Conservation (phyloP, 306 rosid species). For the Prunus salicina region DNA sequence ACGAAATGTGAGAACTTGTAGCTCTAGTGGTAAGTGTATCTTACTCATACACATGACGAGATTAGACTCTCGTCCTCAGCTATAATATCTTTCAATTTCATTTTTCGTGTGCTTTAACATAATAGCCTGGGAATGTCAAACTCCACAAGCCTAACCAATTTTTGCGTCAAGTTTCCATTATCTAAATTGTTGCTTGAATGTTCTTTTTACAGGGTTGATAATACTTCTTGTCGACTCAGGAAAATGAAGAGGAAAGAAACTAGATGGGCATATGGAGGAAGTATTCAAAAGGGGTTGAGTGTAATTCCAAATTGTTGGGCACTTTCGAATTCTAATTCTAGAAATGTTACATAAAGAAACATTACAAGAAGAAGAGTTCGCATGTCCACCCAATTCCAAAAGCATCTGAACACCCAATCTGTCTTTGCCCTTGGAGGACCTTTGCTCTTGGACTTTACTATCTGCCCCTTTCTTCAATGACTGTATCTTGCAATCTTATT, state of each 20-base stretch:
- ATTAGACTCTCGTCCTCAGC: background rate
- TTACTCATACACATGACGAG: background rate
- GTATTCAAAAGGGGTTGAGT: background rate
- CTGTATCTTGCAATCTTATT: constrained; percentile 16
- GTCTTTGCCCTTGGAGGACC: background rate
- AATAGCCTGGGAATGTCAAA: background rate
- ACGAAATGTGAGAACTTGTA: background rate
- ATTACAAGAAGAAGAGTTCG: constrained; percentile 5
- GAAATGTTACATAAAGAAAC: background rate
- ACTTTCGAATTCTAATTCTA: background rate
- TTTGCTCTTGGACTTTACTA: constrained; percentile 23
- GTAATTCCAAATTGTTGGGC: background rate
- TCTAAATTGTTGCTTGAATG: background rate
- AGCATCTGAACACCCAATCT: constrained; percentile 20
- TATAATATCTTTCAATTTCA: background rate
- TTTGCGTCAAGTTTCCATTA: background rate
- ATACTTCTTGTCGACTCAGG: background rate
- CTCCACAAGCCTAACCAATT: background rate
- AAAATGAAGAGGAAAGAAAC: background rate
- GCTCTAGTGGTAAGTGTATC: background rate
- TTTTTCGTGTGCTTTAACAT: background rate
- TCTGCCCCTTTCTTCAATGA: background rate
- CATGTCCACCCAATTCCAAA: constrained; percentile 20
- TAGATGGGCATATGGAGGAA: background rate
- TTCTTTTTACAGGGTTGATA: background rate